Evolutionary conservation across 805 yeast genomes (phyloP).

Genomic region (Saccharomycopsis vini): DNA sequence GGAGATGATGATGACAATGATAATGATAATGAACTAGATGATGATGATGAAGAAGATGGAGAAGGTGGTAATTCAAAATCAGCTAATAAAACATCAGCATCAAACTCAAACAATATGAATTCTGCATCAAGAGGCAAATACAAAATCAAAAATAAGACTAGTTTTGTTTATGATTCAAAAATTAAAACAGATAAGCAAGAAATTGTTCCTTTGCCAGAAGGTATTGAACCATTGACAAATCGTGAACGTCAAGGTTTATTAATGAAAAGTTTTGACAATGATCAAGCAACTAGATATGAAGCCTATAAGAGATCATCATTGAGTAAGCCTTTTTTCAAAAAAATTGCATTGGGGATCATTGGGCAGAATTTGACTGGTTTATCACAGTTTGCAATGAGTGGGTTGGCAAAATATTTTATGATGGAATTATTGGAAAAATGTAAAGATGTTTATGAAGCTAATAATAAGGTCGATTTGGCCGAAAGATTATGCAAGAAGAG

Average conservation of each 20-base stretch:
- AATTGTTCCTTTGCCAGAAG: constrained; percentile 5
- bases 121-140: neutral
- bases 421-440: constrained; percentile 19
- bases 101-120: too few relatives aligned
- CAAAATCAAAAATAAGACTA: neutral
- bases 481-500: constrained; percentile 8
- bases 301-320: constrained; percentile 16
- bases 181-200: constrained; percentile 8
- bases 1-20: constrained; percentile 2
- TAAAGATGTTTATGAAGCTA: constrained; percentile 16
- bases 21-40: constrained; percentile 1
- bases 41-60: constrained; percentile 1
- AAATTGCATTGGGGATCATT: constrained; percentile 12
- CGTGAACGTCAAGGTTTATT: constrained; percentile 16
- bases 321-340: constrained; percentile 13
- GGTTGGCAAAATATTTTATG: constrained; percentile 16
- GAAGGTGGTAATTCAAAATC: too few relatives aligned
- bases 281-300: constrained; percentile 15
- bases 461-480: constrained; percentile 10
- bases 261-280: constrained; percentile 13
- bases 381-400: constrained; percentile 15
- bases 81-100: neutral
- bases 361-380: constrained; percentile 15
- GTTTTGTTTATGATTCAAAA: neutral
- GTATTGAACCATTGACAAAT: constrained; percentile 12